Conservation (phyloP, 2,329 filamentous ascomycete species). For the Monilinia fructigena region DNA sequence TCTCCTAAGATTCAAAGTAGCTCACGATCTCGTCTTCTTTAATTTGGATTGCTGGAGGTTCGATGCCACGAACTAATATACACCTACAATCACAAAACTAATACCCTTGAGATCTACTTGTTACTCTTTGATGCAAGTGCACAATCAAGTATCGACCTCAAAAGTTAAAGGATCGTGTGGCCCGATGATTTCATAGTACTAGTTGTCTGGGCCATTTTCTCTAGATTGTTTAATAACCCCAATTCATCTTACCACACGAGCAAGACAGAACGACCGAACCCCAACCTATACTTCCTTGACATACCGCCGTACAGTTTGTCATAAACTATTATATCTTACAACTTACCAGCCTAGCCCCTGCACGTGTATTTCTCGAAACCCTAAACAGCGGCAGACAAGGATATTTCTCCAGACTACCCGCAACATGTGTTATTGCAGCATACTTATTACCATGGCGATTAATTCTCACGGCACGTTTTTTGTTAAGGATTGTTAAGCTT, state of each 20-base stretch:
- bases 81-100: too few relatives aligned
- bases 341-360: background rate
- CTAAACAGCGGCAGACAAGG: conserved; percentile 10
- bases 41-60: too few relatives aligned
- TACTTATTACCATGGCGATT: background rate
- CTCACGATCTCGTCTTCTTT: too few relatives aligned
- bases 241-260: background rate
- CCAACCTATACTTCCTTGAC: background rate
- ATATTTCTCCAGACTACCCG: conserved; percentile 11
- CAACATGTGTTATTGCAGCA: conserved; percentile 12
- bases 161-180: background rate
- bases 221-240: background rate
- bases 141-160: background rate
- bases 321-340: background rate
- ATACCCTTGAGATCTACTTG: too few relatives aligned
- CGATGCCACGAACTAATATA: too few relatives aligned
- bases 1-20: too few relatives aligned
- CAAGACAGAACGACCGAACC: background rate
- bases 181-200: background rate
- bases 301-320: background rate
- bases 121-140: background rate
- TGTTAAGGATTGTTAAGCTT: background rate
- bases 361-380: background rate
- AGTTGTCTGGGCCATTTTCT: background rate
- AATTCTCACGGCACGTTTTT: background rate